A percentile compares a stretch with the other conserved stretches of the same genome.
Evolutionary conservation across 352 stramenopile species (phyloP).

Genomic region (Phytophthora palmivora): DNA sequence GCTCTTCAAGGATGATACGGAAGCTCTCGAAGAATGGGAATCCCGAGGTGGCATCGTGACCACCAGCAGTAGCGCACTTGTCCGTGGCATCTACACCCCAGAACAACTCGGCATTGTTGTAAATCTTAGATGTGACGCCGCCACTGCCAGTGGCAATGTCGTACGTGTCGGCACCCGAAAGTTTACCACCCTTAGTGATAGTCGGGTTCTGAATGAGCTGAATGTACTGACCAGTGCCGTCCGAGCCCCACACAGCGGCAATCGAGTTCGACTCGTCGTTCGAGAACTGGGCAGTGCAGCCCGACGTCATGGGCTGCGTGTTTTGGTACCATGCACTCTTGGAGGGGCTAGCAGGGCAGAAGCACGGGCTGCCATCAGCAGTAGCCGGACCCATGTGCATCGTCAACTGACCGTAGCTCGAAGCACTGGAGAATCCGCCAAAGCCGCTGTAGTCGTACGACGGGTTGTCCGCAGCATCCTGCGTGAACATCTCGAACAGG

Average conservation of each 20-base stretch:
- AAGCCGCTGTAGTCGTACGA: slow-evolving; percentile 64
- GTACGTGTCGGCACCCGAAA: slow-evolving; percentile 64
- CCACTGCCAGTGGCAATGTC: slow-evolving; percentile 58
- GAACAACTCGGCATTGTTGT: slow-evolving; percentile 79
- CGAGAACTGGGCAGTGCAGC: slow-evolving; percentile 71
- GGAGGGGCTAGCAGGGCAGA: slow-evolving; percentile 52
- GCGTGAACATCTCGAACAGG: slow-evolving; percentile 88
- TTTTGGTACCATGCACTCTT: slow-evolving; percentile 69
- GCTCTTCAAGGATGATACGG: slow-evolving; percentile 75
- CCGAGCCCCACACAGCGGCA: slow-evolving; percentile 66
- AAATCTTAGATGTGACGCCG: slow-evolving; percentile 68
- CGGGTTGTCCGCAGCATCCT: slow-evolving; percentile 49
- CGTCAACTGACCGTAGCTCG: slow-evolving; percentile 74
- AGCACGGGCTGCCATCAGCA: slow-evolving; percentile 55
- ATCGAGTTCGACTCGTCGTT: slow-evolving; percentile 69
- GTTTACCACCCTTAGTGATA: slow-evolving; percentile 64
- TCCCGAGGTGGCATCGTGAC: slow-evolving; percentile 67
- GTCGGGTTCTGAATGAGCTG: slow-evolving; percentile 78
- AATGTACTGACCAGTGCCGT: slow-evolving; percentile 70
- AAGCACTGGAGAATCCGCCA: slow-evolving; percentile 39
- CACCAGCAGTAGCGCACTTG: slow-evolving; percentile 50
- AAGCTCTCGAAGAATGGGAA: slow-evolving; percentile 87
- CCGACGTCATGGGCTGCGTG: slow-evolving; percentile 65
- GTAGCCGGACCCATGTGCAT: slow-evolving; percentile 71
- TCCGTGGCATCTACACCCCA: slow-evolving; percentile 59